These are phyloP conservation scores for Pyronema domesticum DNA, from an alignment of 495 filamentous ascomycete genomes.

Conservation along the genomic window DNA sequence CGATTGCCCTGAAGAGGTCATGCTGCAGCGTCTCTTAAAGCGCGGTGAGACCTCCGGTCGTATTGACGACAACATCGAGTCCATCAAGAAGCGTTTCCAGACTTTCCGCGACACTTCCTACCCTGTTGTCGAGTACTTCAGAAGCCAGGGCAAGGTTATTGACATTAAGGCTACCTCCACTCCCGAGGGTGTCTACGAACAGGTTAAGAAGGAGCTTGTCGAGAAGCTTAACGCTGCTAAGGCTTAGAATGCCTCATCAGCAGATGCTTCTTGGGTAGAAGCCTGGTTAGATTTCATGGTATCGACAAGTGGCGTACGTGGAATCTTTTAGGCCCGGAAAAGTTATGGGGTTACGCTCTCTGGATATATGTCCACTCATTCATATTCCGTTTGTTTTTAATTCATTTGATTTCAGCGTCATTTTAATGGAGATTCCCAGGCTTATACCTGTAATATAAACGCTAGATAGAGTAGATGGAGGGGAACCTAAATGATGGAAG, in stretches of 20 bases:
- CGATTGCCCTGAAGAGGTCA: slow-evolving; percentile 73
- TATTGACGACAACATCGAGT: slow-evolving; percentile 83
- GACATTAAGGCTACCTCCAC: slow-evolving; percentile 48
- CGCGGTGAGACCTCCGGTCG: slow-evolving; percentile 82
- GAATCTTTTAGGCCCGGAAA: neutral
- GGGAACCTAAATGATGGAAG: neutral
- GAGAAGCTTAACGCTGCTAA: neutral
- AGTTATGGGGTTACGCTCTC: too few species aligned
- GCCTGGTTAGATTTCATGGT: neutral
- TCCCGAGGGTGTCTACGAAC: slow-evolving; percentile 57
- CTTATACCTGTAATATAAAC: neutral
- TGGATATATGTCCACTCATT: neutral
- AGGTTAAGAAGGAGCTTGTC: slow-evolving; percentile 39
- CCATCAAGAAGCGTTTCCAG: slow-evolving; percentile 85
- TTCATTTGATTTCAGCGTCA: neutral
- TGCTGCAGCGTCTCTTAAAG: slow-evolving; percentile 67
- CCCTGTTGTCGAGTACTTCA: slow-evolving; percentile 82
- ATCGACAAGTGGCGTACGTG: neutral
- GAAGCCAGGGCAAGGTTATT: slow-evolving; percentile 58
- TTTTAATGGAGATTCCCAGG: neutral
- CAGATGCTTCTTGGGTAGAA: neutral
- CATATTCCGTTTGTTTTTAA: neutral
- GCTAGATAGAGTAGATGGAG: neutral
- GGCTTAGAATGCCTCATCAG: neutral
- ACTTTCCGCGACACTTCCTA: slow-evolving; percentile 90